Base-by-base conservation (phyloP, 2,329 filamentous ascomycete species). In the Ramichloridium luteum region DNA sequence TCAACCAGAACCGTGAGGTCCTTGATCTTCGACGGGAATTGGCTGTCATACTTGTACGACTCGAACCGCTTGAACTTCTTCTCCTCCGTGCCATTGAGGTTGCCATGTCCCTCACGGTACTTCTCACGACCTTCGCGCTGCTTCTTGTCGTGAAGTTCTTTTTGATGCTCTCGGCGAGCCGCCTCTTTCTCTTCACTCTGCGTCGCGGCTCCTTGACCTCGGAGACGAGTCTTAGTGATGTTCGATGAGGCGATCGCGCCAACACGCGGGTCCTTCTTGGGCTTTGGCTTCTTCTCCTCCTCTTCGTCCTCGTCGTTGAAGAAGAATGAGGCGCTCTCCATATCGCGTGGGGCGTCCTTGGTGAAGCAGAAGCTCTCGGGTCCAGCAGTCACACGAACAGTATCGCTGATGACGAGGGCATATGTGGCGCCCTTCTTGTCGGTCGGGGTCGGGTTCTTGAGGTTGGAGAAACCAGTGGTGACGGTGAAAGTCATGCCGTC, bases 1-100 rank as follows among this genome's bases (percentile, higher is more conserved):
- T 98, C 90, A 10, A 96, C 84, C 13, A 93, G 72, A 39, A 98
- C 84, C 40, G 82, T 77, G 35, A 96, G 67, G 48, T 93, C 88
- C 55, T 80, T 80, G 44, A 93, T 76, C 50, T 76, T 78, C 10
- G 70, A 54, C 2, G 90, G 90, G 32, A 98, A 75, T 57, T 96
- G 88, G 47, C 92, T 93, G 56, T 96, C 90, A 38, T 88, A 76
- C 67, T 96, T 98, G 65, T 98, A 98, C 0, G 90, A 98, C 58
- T 98, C 90, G 53, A 96, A 98, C 34, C 85, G 82, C 65, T 96
- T 96, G 68, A 98, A 96, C 61, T 88, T 93, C 68, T 96, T 96
- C 56, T 92, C 80, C 44, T 90, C 80, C n/a, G 77, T 77, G 18
- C 88, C 90, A 50, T 93, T 90, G 42, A 88, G 69, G 36, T 79